These are phyloP conservation scores for Athelia psychrophila DNA, from an alignment of 1,284 basidiomycete species.

Conservation along the genomic window DNA sequence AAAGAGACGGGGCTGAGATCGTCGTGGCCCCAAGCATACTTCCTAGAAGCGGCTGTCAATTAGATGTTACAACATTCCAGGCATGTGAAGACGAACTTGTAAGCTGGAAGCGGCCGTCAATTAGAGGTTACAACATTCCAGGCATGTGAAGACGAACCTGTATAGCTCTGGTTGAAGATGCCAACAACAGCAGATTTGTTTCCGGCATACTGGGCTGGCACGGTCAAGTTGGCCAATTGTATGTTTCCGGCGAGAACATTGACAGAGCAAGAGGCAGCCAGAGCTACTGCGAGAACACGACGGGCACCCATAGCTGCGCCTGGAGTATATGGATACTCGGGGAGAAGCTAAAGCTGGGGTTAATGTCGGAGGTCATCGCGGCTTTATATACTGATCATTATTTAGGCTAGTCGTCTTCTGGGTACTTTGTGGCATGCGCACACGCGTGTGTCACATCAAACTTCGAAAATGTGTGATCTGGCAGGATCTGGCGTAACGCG, in stretches of 20 bases:
- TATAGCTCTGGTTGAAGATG: conserved; percentile 64
- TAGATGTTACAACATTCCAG: not conserved
- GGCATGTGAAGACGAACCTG: conserved; percentile 36
- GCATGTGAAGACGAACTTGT: conserved; percentile 41
- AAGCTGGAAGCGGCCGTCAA: too few species aligned
- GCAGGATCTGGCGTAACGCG: too few species aligned
- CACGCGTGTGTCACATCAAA: too few species aligned
- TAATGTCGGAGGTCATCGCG: too few species aligned
- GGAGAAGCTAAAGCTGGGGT: too few species aligned
- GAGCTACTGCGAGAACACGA: conserved; percentile 9
- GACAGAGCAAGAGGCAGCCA: conserved; percentile 10
- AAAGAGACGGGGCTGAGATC: conserved; percentile 52
- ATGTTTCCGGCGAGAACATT: conserved; percentile 30
- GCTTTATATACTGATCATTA: too few species aligned
- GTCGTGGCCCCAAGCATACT: conserved; percentile 64
- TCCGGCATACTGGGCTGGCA: conserved; percentile 38
- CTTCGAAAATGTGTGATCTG: too few species aligned
- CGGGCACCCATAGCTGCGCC: not conserved
- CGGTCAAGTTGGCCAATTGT: conserved; percentile 39
- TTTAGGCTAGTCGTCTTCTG: too few species aligned
- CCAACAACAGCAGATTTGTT: conserved; percentile 44
- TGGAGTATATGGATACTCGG: too few species aligned
- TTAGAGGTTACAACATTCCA: not conserved
- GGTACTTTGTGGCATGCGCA: too few species aligned
- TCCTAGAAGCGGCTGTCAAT: conserved; percentile 27